These are phyloP conservation scores for Delitschia confertaspora DNA, from an alignment of 495 filamentous ascomycete genomes.

Conservation along the genomic window DNA sequence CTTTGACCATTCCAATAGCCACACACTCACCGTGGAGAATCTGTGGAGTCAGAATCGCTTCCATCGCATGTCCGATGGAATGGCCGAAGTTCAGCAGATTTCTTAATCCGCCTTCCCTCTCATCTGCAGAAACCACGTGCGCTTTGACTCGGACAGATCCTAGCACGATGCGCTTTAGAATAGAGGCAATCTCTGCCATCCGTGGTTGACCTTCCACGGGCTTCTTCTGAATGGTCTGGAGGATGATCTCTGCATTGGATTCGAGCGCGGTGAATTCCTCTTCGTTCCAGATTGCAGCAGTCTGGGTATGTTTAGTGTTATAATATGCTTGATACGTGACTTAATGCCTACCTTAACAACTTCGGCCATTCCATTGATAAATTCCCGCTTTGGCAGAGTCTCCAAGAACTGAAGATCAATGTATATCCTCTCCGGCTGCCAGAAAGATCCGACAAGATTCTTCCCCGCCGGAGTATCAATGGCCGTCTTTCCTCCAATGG, in stretches of 20 bases:
- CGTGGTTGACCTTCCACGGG: conserved; percentile 42
- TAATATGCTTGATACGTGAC: neutral
- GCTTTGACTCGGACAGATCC: conserved; percentile 88
- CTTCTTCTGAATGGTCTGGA: conserved; percentile 50
- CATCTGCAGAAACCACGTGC: conserved; percentile 83
- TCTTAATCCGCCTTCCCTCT: conserved; percentile 85
- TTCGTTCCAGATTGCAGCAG: conserved; percentile 90
- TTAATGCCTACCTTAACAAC: conserved; percentile 62
- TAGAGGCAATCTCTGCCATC: conserved; percentile 59
- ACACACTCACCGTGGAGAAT: conserved; percentile 93
- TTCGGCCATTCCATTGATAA: conserved; percentile 98
- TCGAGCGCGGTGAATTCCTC: conserved; percentile 80
- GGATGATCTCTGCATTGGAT: conserved; percentile 62
- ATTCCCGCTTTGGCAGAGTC: conserved; percentile 81
- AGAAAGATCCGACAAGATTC: conserved; percentile 93
- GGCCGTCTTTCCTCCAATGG: conserved; percentile 95
- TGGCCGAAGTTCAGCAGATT: conserved; percentile 97
- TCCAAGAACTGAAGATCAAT: conserved; percentile 91
- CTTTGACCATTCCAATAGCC: conserved; percentile 95
- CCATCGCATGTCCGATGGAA: conserved; percentile 94
- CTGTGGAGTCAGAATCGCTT: conserved; percentile 91
- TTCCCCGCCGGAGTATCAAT: conserved; percentile 97
- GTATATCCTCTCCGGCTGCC: conserved; percentile 88
- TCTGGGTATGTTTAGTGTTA: conserved; percentile 38
- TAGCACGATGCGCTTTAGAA: conserved; percentile 77